Percentiles rank a stretch among this genome's conserved stretches.
phyloP scores from a whole-genome alignment of 352 stramenopile genomes.

The Phytopythium aichiense region DNA sequence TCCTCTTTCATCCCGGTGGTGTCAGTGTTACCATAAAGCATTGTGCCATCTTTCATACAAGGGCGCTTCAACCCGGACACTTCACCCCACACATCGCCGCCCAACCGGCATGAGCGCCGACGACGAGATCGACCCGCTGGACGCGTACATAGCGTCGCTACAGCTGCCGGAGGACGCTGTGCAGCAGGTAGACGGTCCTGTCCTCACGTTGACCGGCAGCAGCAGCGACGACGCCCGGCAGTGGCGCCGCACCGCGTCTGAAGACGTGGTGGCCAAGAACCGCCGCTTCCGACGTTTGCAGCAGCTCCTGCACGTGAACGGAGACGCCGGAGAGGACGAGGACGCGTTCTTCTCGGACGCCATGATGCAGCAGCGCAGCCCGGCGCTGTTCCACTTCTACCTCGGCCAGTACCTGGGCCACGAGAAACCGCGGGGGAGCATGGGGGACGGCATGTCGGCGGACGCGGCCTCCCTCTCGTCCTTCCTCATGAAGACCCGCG shows the following conservation, averaged over 20 bases:
- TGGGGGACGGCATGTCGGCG: background rate
- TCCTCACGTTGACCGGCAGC: constrained; percentile 4
- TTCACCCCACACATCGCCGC: background rate
- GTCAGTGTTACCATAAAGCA: background rate
- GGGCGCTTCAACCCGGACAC: background rate
- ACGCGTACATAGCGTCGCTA: constrained; percentile 78
- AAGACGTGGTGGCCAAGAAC: constrained; percentile 47
- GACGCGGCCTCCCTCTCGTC: constrained; percentile 33
- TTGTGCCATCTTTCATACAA: background rate
- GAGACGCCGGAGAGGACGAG: constrained; percentile 10
- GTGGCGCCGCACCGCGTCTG: constrained; percentile 1
- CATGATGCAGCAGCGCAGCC: constrained; percentile 77
- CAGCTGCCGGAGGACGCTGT: constrained; percentile 16
- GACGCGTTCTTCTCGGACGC: constrained; percentile 77
- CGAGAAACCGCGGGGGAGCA: background rate
- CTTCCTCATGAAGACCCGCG: constrained; percentile 67
- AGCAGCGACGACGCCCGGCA: constrained; percentile 5
- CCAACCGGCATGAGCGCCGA: constrained; percentile 6
- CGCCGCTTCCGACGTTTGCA: constrained; percentile 65
- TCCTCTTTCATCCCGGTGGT: background rate
- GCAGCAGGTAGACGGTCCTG: constrained; percentile 4
- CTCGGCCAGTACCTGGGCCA: constrained; percentile 56
- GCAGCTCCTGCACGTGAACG: constrained; percentile 35
- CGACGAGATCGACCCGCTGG: constrained; percentile 57
- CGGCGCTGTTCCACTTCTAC: constrained; percentile 82